Conservation (phyloP, 306 rosid genomes). For the Benincasa hispida region DNA sequence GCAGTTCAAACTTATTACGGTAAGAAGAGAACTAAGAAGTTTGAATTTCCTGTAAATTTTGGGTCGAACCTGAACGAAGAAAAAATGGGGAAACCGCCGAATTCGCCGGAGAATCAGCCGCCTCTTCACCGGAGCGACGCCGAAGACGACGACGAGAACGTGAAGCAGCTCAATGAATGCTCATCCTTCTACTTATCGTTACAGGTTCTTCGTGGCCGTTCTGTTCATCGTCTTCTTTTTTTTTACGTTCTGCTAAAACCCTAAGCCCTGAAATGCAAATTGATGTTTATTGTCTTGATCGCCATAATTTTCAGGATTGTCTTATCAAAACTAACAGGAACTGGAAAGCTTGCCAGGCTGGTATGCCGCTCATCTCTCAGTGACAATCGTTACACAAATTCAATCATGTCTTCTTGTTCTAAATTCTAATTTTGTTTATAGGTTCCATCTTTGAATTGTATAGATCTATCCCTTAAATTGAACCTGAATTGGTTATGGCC, state of each 20-base stretch:
- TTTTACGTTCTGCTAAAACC: slow-evolving; percentile 18
- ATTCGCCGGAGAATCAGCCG: slow-evolving; percentile 9
- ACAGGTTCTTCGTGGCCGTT: slow-evolving; percentile 36
- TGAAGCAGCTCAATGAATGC: slow-evolving; percentile 67
- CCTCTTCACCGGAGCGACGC: slow-evolving; percentile 38
- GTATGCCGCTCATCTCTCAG: slow-evolving; percentile 12
- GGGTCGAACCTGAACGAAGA: not conserved
- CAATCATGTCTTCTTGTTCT: not conserved
- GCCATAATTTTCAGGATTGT: slow-evolving; percentile 44
- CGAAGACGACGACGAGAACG: slow-evolving; percentile 69
- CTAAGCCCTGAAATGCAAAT: slow-evolving; percentile 19
- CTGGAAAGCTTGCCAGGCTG: slow-evolving; percentile 72
- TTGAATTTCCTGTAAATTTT: not conserved
- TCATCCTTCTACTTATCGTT: slow-evolving; percentile 51
- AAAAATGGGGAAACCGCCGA: not conserved
- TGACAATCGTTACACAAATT: not conserved
- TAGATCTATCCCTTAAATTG: not conserved
- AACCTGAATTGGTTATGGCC: not conserved
- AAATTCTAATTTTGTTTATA: not conserved
- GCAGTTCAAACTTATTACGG: not conserved
- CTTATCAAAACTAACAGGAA: slow-evolving; percentile 45
- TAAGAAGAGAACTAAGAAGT: too few species aligned
- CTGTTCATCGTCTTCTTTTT: not conserved
- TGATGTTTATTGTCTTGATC: not conserved
- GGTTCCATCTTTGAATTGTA: not conserved